Conservation (phyloP, 2,329 filamentous ascomycete genomes). For the Xylariaceae sp. region DNA sequence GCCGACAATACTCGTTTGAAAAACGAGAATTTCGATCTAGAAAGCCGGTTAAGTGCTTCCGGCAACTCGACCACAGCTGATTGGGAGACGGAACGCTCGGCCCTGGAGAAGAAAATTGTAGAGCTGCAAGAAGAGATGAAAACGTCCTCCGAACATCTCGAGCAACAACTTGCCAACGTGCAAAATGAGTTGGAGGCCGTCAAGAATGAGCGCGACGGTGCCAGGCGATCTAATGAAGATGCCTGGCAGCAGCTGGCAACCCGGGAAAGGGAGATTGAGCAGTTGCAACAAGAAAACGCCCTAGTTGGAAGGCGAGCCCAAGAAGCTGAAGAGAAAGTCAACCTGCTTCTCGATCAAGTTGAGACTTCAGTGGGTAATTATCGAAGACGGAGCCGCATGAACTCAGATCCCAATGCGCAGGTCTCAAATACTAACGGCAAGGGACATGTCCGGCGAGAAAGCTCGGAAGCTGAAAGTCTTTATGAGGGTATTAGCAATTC, state of each 20-base stretch:
- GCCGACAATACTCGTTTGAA: slow-evolving; percentile 76
- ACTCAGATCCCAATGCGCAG: slow-evolving; percentile 42
- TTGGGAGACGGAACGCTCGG: slow-evolving; percentile 70
- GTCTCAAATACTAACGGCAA: slow-evolving; percentile 32
- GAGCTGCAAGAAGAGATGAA: slow-evolving; percentile 64
- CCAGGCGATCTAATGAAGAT: slow-evolving; percentile 43
- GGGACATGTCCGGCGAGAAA: slow-evolving; percentile 44
- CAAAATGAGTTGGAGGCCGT: slow-evolving; percentile 62
- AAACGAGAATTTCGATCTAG: slow-evolving; percentile 67
- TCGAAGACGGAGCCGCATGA: slow-evolving; percentile 65
- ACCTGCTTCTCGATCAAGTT: slow-evolving; percentile 87
- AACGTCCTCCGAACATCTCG: slow-evolving; percentile 59
- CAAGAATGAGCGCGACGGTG: slow-evolving; percentile 61
- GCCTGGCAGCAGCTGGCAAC: slow-evolving; percentile 56
- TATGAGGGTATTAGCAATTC: slow-evolving; percentile 53
- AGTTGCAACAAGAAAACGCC: slow-evolving; percentile 75
- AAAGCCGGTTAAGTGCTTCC: slow-evolving; percentile 39
- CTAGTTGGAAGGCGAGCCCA: slow-evolving; percentile 76
- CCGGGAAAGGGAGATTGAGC: slow-evolving; percentile 65
- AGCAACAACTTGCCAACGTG: slow-evolving; percentile 63
- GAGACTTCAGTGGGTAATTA: slow-evolving; percentile 93
- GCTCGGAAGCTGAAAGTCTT: slow-evolving; percentile 56
- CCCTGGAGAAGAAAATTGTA: slow-evolving; percentile 63
- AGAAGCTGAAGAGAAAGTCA: slow-evolving; percentile 90
- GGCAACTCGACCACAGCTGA: slow-evolving; percentile 45